These are phyloP conservation scores for Syzygium oleosum DNA, from an alignment of 345 rosid genomes.

Conservation along the genomic window DNA sequence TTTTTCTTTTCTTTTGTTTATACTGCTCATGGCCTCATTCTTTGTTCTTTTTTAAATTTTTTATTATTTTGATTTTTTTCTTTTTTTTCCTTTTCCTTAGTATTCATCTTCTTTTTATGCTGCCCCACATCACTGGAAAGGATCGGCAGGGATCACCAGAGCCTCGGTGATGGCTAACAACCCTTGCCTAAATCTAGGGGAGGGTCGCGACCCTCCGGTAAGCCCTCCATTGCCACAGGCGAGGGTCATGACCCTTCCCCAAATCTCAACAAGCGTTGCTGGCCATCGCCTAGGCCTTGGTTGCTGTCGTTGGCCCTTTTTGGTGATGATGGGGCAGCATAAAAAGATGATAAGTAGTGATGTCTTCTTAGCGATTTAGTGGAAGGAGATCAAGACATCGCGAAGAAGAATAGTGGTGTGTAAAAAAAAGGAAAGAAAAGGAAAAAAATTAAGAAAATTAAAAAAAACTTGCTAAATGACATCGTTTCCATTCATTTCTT, in stretches of 20 bases:
- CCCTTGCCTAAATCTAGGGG: not conserved
- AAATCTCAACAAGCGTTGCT: not conserved
- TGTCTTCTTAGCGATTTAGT: not conserved
- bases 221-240: not conserved
- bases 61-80: not conserved
- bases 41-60: not conserved
- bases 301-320: rapidly evolving
- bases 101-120: not conserved
- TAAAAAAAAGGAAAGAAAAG: not conserved
- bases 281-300: not conserved
- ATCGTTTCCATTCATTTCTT: not conserved
- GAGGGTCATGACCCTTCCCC: not conserved
- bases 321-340: not conserved
- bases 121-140: not conserved
- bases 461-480: not conserved
- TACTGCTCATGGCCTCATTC: not conserved
- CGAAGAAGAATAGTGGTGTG: not conserved
- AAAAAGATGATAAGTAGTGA: not conserved
- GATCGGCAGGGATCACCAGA: rapidly evolving
- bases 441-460: not conserved
- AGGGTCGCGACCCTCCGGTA: not conserved
- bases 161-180: not conserved
- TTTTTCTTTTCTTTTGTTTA: not conserved
- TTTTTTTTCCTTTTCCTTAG: not conserved
- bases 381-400: not conserved